Evolutionary conservation across 2,329 filamentous ascomycete genomes (phyloP), one percentile per base, ranked within the genome.

Genomic region (Fusarium protoensiforme): DNA sequence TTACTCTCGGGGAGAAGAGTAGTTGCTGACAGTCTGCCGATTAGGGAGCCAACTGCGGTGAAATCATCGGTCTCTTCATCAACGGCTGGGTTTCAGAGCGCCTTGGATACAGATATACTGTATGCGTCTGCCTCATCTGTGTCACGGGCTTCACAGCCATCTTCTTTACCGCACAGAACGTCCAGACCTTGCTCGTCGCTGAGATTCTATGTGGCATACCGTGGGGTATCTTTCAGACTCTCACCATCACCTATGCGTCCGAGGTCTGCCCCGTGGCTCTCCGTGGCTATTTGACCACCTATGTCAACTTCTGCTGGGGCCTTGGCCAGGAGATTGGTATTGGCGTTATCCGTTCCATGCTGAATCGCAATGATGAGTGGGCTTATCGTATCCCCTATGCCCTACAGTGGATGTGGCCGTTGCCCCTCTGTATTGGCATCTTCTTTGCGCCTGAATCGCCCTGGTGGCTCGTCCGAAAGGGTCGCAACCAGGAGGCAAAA

Each of bases 271-370:
- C 92, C 4, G 88, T 94, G 8, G 90, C 91, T 53, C 87, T 94
- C 61, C 89, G 92, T 69, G 92, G 92, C 62, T 92, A 92, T 78
- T 82, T 93, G 72, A 94, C 92, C 1, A 93, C 92, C 8, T 94
- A 93, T 72, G 90, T 93, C 82, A 93, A 93, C 83, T 91, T 92
- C 77, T 94, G 92, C 86, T 94, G 92, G 92, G 92, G 91, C 36
- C 84, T 94, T n/a, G 92, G 92, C 20, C 92, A 94, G 81, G 85
- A 92, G 65, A 91, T 94, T 63, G 92, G 90, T 48, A 92, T 93
- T 61, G 92, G 91, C n/a, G 92, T 93, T 67, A 92, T 94, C 77
- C 90, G 90, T 79, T 86, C 88, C 71, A 92, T 94, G 86, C 83
- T 93, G 39, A 83, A 87, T 78, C 88, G 92, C 51, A 80, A 88